A percentile compares a stretch with the other conserved stretches of the same genome.
phyloP scores from a whole-genome alignment of 2,329 filamentous ascomycete species.

The Colletotrichum chlorophyti region DNA sequence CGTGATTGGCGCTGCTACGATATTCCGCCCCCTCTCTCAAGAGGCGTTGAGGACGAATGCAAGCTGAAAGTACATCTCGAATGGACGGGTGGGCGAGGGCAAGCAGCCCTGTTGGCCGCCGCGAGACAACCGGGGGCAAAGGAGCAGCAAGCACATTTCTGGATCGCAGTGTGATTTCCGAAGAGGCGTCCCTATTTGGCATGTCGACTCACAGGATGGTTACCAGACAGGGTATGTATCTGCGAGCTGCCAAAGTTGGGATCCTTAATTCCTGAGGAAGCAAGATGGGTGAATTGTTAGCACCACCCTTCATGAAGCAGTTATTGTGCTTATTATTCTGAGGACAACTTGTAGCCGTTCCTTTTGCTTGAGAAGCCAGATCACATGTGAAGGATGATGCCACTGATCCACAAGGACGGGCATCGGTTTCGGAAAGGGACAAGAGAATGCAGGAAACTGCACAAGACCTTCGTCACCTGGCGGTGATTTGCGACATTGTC shows the following conservation, averaged over 20 bases:
- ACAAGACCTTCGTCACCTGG: neutral
- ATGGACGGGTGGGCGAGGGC: neutral
- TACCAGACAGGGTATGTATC: conserved; percentile 18
- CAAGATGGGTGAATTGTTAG: conserved; percentile 9
- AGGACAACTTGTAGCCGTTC: neutral
- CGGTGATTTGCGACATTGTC: neutral
- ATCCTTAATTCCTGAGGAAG: neutral
- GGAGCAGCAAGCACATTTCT: neutral
- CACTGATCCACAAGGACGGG: neutral
- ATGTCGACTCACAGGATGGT: conserved; percentile 4
- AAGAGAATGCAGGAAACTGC: neutral
- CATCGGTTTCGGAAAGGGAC: neutral
- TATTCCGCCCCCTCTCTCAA: neutral
- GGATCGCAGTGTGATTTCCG: neutral
- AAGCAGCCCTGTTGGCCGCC: neutral
- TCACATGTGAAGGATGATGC: conserved; percentile 16
- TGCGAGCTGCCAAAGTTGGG: neutral
- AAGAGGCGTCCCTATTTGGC: neutral
- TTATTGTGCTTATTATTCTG: neutral
- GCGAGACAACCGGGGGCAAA: neutral
- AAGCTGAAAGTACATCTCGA: neutral
- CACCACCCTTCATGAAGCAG: neutral
- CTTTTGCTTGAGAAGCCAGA: neutral
- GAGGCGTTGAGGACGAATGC: neutral
- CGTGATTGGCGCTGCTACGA: neutral